Base-by-base conservation (phyloP, 345 rosid species). In the Brassica nigra region DNA sequence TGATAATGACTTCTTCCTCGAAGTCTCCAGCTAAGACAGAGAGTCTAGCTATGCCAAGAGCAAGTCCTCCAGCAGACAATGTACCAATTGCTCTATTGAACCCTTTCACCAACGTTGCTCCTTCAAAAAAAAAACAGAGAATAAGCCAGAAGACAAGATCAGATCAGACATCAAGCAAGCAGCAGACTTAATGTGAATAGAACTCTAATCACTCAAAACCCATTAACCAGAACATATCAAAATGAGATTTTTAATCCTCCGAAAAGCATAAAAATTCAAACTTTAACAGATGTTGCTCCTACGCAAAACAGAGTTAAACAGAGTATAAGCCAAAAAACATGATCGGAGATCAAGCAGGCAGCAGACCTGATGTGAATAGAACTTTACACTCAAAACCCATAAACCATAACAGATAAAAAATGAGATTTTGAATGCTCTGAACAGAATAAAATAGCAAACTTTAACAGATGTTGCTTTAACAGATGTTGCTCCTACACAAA, bases 61-160 rank as follows among this genome's bases (percentile, higher is more conserved):
- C 90, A 55, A 94, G 88, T 15, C 85, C 88, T 63, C 93, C 98
- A 6, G 97, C 98, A n/a, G 93, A 88, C 6, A 94, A 49, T 63
- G 98, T 94, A 14, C 98, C 98, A 39, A 94, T 3, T 5, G 92
- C 98, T 33, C 98, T 89, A 83, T 94, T 92, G 77, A 94, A 91
- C 33, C 98, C 98, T 80, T 91, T 94, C 58, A 73, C 90, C 64
- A 94, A 90, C 4, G 98, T 94, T 74, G 96, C 96, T 28, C 98
- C 98, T 93, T 7, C 16, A 39, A 9, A 27, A 47, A 57, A 12
- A 14, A 42, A 8, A n/a, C 67, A 6, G 2, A 12, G 16, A 1
- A 66, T 36, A 4, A 55, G 66, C 58, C 18, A 34, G 11, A 49
- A 18, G 9, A 57, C 0, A 64, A 54, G 62, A 47, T 14, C 65